Evolutionary conservation across 73 alveolate species (phyloP).

Genomic region (Durusdinium trenchii): DNA sequence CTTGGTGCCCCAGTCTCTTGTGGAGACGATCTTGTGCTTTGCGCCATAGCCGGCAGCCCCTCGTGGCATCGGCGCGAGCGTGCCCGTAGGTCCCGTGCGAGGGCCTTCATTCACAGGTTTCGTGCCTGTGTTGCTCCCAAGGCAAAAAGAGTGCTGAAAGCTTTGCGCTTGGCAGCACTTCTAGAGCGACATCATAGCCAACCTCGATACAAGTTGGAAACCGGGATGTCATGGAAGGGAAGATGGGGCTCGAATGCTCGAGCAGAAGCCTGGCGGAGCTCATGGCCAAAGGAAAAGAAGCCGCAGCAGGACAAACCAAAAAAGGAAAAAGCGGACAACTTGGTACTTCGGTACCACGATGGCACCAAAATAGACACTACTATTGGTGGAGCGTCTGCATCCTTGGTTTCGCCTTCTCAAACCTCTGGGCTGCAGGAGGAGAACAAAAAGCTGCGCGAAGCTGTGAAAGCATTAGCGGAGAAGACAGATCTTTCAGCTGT

Average conservation of each 20-base stretch:
- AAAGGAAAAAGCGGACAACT: neutral
- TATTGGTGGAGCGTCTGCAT: too few relatives aligned
- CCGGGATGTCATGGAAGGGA: neutral
- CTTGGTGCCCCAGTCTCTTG: too few relatives aligned
- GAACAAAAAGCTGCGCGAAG: neutral
- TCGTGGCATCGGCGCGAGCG: neutral
- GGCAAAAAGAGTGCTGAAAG: neutral
- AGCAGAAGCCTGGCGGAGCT: neutral
- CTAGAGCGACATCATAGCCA: neutral
- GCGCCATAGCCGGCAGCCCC: too few relatives aligned
- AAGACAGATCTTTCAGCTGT: neutral
- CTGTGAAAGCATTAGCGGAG: neutral
- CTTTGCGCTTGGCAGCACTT: neutral
- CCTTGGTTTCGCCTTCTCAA: too few relatives aligned
- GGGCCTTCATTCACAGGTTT: neutral
- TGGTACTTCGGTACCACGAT: neutral
- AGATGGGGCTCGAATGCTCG: neutral
- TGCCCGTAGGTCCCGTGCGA: neutral
- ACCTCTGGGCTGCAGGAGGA: neutral
- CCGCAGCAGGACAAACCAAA: neutral
- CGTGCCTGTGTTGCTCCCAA: neutral
- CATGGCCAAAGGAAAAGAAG: neutral
- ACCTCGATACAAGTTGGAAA: neutral
- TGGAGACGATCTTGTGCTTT: too few relatives aligned
- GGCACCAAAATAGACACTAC: neutral